phyloP scores from a whole-genome alignment of 108 stramenopile genomes.

The Conticribra guillardii region DNA sequence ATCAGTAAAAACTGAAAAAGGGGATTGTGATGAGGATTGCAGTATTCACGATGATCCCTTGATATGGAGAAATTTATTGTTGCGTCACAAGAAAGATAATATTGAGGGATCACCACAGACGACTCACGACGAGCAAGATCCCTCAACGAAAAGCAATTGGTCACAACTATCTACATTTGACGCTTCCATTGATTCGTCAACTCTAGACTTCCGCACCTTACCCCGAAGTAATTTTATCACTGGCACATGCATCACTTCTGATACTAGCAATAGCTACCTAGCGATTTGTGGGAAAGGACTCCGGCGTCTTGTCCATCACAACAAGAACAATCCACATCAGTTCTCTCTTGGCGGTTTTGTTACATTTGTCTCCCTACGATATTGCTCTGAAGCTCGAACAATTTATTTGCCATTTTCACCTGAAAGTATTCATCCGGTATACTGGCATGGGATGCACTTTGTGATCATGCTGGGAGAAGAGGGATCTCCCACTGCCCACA shows the following conservation, averaged over 20 bases:
- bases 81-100: no score
- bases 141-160: slow-evolving; percentile 17
- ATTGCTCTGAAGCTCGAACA: slow-evolving; percentile 65
- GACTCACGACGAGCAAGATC: no score
- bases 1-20: background rate
- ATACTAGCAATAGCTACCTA: slow-evolving; percentile 36
- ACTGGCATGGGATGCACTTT: slow-evolving; percentile 65
- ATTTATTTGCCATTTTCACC: slow-evolving; percentile 80
- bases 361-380: slow-evolving; percentile 70
- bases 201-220: slow-evolving; percentile 32
- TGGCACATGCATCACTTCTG: slow-evolving; percentile 37
- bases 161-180: slow-evolving; percentile 33
- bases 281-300: slow-evolving; percentile 47
- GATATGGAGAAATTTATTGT: no score
- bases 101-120: no score
- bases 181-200: slow-evolving; percentile 39
- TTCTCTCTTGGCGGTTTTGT: slow-evolving; percentile 69
- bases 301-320: slow-evolving; percentile 11
- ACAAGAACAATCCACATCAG: background rate
- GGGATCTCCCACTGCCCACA: background rate
- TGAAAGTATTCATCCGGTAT: slow-evolving; percentile 50
- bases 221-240: slow-evolving; percentile 35
- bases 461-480: slow-evolving; percentile 60
- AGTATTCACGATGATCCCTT: no score
- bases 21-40: background rate